phyloP scores from a whole-genome alignment of 805 yeast species.

The Yarrowia yakushimensis region DNA sequence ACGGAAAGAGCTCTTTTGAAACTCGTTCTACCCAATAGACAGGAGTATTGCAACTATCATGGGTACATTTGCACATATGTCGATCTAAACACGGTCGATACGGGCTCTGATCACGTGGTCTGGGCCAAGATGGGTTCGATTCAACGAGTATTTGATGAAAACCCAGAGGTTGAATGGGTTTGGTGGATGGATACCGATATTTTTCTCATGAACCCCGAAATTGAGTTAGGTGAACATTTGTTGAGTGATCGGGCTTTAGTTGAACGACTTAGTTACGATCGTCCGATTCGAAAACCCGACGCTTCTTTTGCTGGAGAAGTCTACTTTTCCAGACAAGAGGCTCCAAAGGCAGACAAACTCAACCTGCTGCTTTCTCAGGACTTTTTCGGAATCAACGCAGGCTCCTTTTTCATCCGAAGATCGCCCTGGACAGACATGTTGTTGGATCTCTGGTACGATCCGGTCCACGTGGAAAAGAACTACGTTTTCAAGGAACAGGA shows the following conservation, averaged over 20 bases:
- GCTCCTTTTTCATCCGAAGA: conserved; percentile 36
- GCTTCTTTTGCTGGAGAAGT: conserved; percentile 25
- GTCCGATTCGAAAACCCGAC: conserved; percentile 29
- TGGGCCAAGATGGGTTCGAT: conserved; percentile 41
- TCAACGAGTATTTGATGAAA: conserved; percentile 33
- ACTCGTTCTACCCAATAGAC: conserved; percentile 33
- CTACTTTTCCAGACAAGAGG: background rate
- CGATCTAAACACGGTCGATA: conserved; percentile 32
- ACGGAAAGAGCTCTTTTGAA: conserved; percentile 28
- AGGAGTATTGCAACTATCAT: conserved; percentile 36
- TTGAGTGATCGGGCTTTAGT: conserved; percentile 34
- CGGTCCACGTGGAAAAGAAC: conserved; percentile 24
- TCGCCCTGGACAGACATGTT: conserved; percentile 30
- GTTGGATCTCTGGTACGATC: conserved; percentile 37
- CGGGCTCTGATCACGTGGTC: conserved; percentile 28
- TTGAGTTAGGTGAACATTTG: conserved; percentile 35
- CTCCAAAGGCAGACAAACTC: conserved; percentile 27
- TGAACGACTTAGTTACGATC: conserved; percentile 31
- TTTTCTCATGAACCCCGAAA: conserved; percentile 36
- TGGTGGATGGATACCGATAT: conserved; percentile 42
- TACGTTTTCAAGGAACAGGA: conserved; percentile 34
- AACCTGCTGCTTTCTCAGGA: conserved; percentile 36
- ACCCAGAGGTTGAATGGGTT: conserved; percentile 41
- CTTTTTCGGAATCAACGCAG: conserved; percentile 35
- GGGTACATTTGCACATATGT: conserved; percentile 36